These are phyloP conservation scores for Piper longum DNA, from an alignment of 164 flowering plant genomes.

Conservation along the genomic window DNA sequence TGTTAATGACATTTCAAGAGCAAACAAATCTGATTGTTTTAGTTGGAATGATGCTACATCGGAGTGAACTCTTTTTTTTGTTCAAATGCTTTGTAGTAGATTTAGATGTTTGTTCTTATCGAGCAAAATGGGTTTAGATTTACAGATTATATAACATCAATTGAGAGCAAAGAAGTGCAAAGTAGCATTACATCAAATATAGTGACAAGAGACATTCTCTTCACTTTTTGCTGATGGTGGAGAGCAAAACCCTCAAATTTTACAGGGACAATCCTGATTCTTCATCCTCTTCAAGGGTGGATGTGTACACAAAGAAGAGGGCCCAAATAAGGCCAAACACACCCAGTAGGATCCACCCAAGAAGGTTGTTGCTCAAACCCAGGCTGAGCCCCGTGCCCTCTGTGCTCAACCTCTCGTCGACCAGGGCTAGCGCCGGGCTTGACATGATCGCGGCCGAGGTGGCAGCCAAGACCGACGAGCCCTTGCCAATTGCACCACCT, in stretches of 20 bases:
- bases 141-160: too few relatives aligned
- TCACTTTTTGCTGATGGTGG: too few relatives aligned
- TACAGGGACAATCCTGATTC: slow-evolving; percentile 80
- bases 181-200: too few relatives aligned
- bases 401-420: slow-evolving; percentile 89
- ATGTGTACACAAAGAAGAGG: slow-evolving; percentile 47
- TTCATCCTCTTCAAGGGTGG: slow-evolving; percentile 84
- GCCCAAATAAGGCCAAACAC: slow-evolving; percentile 84
- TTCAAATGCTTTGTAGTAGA: too few relatives aligned
- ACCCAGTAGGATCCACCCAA: slow-evolving; percentile 91
- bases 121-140: too few relatives aligned
- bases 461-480: slow-evolving; percentile 31
- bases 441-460: slow-evolving; percentile 30
- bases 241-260: background rate
- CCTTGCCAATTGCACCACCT: slow-evolving; percentile 14
- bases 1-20: too few relatives aligned
- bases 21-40: too few relatives aligned
- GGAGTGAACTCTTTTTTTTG: too few relatives aligned
- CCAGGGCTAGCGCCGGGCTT: slow-evolving; percentile 57
- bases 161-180: too few relatives aligned
- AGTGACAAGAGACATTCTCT: too few relatives aligned
- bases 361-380: slow-evolving; percentile 83
- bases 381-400: slow-evolving; percentile 93
- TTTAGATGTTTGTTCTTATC: too few relatives aligned
- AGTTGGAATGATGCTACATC: too few relatives aligned